Evolutionary conservation across 1,139 yeast species (phyloP).

Genomic region (Geotrichum reessii): DNA sequence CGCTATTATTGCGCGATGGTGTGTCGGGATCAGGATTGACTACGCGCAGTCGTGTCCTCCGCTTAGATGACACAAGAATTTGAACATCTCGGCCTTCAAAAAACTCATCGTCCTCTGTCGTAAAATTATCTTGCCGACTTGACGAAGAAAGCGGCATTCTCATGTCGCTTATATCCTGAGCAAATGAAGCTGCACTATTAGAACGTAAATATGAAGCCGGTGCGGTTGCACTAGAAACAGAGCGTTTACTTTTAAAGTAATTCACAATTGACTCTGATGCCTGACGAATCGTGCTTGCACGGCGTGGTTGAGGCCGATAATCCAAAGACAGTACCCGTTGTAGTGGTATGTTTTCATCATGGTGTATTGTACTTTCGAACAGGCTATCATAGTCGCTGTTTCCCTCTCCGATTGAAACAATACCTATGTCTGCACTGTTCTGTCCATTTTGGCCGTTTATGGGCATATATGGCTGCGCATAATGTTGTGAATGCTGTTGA

Average conservation of each 20-base stretch:
- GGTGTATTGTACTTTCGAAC: constrained; percentile 4
- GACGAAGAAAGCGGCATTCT: constrained; percentile 3
- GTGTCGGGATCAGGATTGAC: constrained; percentile 49
- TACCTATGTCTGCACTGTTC: constrained; percentile 8
- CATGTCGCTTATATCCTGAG: constrained; percentile 9
- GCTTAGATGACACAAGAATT: constrained; percentile 64
- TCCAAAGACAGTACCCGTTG: not conserved
- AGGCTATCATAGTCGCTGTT: constrained; percentile 15
- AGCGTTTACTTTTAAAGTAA: constrained; percentile 13
- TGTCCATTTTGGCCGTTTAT: not conserved
- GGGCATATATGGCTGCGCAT: constrained; percentile 13
- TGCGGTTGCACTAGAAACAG: constrained; percentile 5
- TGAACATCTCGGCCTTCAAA: constrained; percentile 60
- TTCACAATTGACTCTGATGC: constrained; percentile 9
- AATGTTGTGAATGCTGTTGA: constrained; percentile 6
- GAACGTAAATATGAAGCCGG: constrained; percentile 1
- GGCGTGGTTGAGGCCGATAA: constrained; percentile 1
- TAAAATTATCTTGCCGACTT: constrained; percentile 18
- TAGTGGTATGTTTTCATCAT: constrained; percentile 5
- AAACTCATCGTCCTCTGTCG: constrained; percentile 36
- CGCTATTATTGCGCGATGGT: constrained; percentile 17
- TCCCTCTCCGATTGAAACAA: constrained; percentile 14
- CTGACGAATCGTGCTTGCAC: constrained; percentile 13
- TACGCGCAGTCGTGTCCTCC: constrained; percentile 57
- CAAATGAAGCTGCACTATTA: not conserved